Percentiles rank a stretch among this genome's conserved stretches.
Conservation (phyloP, 73 alveolate genomes). For the Durusdinium trenchii region DNA sequence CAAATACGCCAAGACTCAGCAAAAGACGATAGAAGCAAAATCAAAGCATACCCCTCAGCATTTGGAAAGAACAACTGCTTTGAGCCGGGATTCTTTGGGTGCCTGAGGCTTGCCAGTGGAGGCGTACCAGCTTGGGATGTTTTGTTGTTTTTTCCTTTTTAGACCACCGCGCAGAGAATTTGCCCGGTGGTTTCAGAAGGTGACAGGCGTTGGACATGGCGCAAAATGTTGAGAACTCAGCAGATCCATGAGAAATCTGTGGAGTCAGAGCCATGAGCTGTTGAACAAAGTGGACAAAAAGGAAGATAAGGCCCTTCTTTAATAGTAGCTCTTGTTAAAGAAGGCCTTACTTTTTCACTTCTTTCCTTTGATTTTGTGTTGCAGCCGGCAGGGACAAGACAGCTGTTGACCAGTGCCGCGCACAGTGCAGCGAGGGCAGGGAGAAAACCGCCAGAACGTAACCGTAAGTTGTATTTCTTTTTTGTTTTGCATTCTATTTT, state of each 20-base stretch:
- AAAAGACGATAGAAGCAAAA: constrained; percentile 72
- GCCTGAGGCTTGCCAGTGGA: constrained; percentile 61
- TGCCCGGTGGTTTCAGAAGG: neutral
- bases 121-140: neutral
- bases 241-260: no score
- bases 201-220: constrained; percentile 83
- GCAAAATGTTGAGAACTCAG: constrained; percentile 32
- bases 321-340: neutral
- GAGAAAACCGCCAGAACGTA: no score
- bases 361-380: neutral
- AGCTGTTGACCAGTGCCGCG: constrained; percentile 62
- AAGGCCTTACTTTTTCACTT: neutral
- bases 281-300: neutral
- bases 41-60: neutral
- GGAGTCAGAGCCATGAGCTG: no score
- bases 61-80: neutral
- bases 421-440: neutral
- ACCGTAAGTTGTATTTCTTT: neutral
- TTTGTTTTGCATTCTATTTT: neutral
- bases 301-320: no score
- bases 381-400: constrained; percentile 16
- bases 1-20: constrained; percentile 59
- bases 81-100: no score
- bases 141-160: neutral
- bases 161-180: neutral